phyloP scores from a whole-genome alignment of 1,284 basidiomycete species.

The Sporisorium sorghi region DNA sequence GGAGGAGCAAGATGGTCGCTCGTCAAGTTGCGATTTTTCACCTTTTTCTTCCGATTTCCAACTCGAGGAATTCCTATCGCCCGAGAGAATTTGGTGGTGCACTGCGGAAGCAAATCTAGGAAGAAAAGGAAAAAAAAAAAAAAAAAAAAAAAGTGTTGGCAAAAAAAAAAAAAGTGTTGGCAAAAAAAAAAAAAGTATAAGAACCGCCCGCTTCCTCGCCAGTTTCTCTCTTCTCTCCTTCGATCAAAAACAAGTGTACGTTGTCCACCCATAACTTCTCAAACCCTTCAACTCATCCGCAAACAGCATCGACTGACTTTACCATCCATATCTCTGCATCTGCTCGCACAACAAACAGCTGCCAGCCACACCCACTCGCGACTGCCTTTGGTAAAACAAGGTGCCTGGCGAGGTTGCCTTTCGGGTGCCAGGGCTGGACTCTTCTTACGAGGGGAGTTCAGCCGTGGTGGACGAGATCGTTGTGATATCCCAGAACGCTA shows the following conservation, averaged over 20 bases:
- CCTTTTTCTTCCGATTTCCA: conserved; percentile 1
- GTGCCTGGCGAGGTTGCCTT: conserved; percentile 44
- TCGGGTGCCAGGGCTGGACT: conserved; percentile 50
- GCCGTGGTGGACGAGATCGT: conserved; percentile 57
- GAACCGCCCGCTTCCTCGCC: not conserved
- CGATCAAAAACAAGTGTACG: conserved; percentile 67
- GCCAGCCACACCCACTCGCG: conserved; percentile 65
- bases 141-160: conserved; percentile 6
- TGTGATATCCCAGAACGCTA: conserved; percentile 58
- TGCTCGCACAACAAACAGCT: conserved; percentile 45
- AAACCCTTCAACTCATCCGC: not conserved
- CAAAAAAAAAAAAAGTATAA: conserved; percentile 18
- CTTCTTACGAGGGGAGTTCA: conserved; percentile 6
- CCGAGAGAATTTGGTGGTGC: conserved; percentile 19
- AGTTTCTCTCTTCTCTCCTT: conserved; percentile 27
- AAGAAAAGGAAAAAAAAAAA: not conserved
- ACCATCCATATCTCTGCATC: not conserved
- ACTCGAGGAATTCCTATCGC: conserved; percentile 22
- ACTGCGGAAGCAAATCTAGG: conserved; percentile 14
- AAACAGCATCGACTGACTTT: conserved; percentile 8
- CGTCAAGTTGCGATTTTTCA: conserved; percentile 6
- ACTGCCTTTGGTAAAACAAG: conserved; percentile 36
- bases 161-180: too few species aligned
- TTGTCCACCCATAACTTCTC: conserved; percentile 21
- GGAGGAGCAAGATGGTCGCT: conserved; percentile 1